Evolutionary conservation across 139 green algal species (phyloP), one percentile per base, ranked within the genome.

Genomic region (Micromonas pusilla): DNA sequence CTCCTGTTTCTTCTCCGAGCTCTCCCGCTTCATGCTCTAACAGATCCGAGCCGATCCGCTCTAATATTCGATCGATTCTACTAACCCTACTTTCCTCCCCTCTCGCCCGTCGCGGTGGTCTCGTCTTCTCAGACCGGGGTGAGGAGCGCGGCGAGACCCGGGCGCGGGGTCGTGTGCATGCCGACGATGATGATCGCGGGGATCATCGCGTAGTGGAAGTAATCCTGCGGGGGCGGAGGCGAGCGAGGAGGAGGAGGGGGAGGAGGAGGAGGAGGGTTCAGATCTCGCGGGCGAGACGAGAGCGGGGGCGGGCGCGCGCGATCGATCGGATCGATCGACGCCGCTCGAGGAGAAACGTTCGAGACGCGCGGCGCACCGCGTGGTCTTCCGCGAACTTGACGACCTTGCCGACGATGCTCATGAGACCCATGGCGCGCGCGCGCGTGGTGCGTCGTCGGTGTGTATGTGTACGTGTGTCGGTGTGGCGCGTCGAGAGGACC

Each of bases 161-260:
- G 78, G 20, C 34, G 53, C n/a, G 67, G 78, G 32, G 78, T 66
- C 28, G 68, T 79, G 52, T 52, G 45, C 78, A 83, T 83, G 68
- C 78, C 78, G 53, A 83, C 68, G 52, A 83, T 67, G 45, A 83
- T 83, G 71, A 83, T 83, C n/a, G 66, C 34, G 5, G 78, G 78
- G n/a, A 83, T 83, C 25, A 83, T 57, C 23, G 68, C 78, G 78
- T 83, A 83, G 37, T 83, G 78, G 1, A 83, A 66, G 9, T 19
- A 62, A 1, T 68, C 57, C 63, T 70, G 63, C 63, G 19, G 26
- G 9, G 63, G 26, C 9, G 19, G 63, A 70, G 63, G 45, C 45
- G 45, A 57, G 45, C 45, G 45, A n/a, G n/a, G n/a, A n/a, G n/a
- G n/a, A n/a, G n/a, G n/a, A n/a, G n/a, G n/a, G n/a, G n/a, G n/a